Base-by-base conservation (phyloP, 805 yeast species). In the Debaryomyces tyrocola region DNA sequence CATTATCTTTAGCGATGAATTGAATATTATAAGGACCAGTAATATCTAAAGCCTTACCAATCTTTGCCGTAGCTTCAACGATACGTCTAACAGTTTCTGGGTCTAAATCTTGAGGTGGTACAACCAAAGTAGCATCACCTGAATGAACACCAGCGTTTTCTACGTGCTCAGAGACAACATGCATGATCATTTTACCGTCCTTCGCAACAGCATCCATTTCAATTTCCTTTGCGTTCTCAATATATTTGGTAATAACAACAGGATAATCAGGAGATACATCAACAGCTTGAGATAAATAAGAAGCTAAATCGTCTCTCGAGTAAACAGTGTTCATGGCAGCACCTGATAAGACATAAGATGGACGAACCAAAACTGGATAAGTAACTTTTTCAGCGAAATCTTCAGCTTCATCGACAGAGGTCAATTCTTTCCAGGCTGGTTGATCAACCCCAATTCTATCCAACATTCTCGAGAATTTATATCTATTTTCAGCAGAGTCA, bases 101-200 rank as follows among this genome's bases (percentile, higher is more conserved):
- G 55, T 86, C 92, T 59, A 94, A 79, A 64, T 89, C 96, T 74
- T 92, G 97, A 43, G 97, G 97, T 45, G 99, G 99, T 48, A 92
- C 95, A 67, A 92, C 87, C 62, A 92, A 75, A 40, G 98, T 94
- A 51, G 99, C 99, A 71, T 92, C 99, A 78, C 99, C 99, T 43
- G 98, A 92, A 72, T 92, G 99, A 37, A 92, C 97, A 81, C 99
- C 99, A 21, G 99, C 99, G 64, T 92, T 92, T 75, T 92, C 99
- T 55, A 94, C 97, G 67, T 92, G 99, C 73, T 94, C 98, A 46
- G 97, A 90, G 48, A 92, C 97, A 64, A 90, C 98, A 67, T 92
- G 98, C 90, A 92, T 89, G 58, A 94, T 80, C 73, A 92, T 78
- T 69, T 90, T 83, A 70, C 99, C 99, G 62, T 92, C 88, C 66